phyloP scores from a whole-genome alignment of 352 stramenopile species.

The Phytopythium helicoides region DNA sequence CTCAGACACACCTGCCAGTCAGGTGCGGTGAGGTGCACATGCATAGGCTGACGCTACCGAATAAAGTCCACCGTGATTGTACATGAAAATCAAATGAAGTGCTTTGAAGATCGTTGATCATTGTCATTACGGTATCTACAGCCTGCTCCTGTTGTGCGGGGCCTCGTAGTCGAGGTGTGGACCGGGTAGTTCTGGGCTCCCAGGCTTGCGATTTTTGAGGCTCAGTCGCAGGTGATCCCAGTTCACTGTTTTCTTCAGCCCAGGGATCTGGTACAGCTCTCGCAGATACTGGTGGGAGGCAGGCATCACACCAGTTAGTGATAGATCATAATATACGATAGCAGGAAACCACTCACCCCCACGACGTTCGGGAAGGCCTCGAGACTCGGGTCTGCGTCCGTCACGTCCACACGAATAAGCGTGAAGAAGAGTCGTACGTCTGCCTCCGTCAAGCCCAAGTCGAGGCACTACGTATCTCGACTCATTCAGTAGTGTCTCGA shows the following conservation, averaged over 20 bases:
- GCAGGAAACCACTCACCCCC: conserved; percentile 1
- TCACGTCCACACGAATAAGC: conserved; percentile 24
- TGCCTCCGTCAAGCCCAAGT: conserved; percentile 24
- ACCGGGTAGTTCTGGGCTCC: conserved; percentile 76
- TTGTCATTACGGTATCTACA: too few species aligned
- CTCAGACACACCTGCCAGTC: too few species aligned
- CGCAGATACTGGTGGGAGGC: conserved; percentile 11
- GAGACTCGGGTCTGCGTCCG: conserved; percentile 32
- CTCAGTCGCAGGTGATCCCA: conserved; percentile 88
- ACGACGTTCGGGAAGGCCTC: conserved; percentile 36
- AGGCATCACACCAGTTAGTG: neutral
- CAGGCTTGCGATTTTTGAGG: conserved; percentile 73
- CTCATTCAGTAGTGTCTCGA: conserved; percentile 18
- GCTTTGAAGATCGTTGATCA: too few species aligned
- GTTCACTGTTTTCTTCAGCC: conserved; percentile 57
- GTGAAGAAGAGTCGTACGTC: conserved; percentile 32
- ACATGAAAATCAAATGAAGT: too few species aligned
- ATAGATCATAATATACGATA: neutral
- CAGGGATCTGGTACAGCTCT: conserved; percentile 75
- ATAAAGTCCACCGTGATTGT: too few species aligned
- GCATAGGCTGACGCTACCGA: too few species aligned
- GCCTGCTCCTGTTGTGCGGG: conserved; percentile 23
- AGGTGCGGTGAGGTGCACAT: too few species aligned
- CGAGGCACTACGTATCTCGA: conserved; percentile 12
- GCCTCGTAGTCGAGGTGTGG: conserved; percentile 16